Evolutionary conservation across 2,329 filamentous ascomycete species (phyloP).

Genomic region (Fusarium cyanostomum): DNA sequence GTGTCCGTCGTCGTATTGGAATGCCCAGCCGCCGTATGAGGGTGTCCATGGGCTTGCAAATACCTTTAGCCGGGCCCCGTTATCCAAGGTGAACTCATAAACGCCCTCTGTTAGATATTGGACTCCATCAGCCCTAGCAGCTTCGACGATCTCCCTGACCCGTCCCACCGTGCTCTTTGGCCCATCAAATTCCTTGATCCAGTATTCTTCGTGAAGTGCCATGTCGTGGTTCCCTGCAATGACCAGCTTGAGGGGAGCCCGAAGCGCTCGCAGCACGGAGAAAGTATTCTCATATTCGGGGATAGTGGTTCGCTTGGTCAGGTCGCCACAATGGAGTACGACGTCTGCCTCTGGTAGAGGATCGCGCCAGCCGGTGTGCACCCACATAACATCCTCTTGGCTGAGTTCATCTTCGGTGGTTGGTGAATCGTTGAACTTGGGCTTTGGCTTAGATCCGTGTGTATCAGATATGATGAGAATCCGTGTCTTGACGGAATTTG

Average conservation of each 20-base stretch:
- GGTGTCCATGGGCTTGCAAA: constrained; percentile 66
- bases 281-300: constrained; percentile 54
- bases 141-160: constrained; percentile 51
- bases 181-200: constrained; percentile 8
- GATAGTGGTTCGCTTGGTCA: constrained; percentile 55
- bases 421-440: constrained; percentile 12
- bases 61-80: constrained; percentile 59
- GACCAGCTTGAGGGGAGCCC: constrained; percentile 61
- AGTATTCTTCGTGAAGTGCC: constrained; percentile 49
- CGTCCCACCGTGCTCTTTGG: constrained; percentile 44
- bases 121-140: constrained; percentile 52
- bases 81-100: constrained; percentile 57
- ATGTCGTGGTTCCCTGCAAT: constrained; percentile 67
- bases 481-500: constrained; percentile 47
- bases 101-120: constrained; percentile 59
- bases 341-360: constrained; percentile 55
- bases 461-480: constrained; percentile 54
- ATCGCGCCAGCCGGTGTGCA: constrained; percentile 44
- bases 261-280: constrained; percentile 52
- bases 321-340: constrained; percentile 62
- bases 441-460: constrained; percentile 42
- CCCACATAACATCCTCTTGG: constrained; percentile 13
- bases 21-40: constrained; percentile 56
- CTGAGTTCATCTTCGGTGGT: constrained; percentile 41
- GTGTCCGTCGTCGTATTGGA: constrained; percentile 58